Base-by-base conservation (phyloP, 805 yeast genomes). In the Naumovozyma castellii region DNA sequence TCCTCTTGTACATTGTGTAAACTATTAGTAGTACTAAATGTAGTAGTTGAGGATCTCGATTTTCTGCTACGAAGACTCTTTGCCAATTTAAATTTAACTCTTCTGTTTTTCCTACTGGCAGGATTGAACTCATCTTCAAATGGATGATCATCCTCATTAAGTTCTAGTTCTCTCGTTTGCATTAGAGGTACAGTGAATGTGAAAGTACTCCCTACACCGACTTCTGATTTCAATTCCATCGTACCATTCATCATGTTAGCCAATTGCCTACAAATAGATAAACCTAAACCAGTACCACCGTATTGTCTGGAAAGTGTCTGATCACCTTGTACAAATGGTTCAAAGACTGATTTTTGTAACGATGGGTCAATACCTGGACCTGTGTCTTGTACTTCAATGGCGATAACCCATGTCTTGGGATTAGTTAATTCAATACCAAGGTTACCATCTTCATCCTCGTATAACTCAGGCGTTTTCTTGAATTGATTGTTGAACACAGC, bases 301-400 rank as follows among this genome's bases (percentile, higher is more conserved):
- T 83, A 80, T 42, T 88, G 84, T 54, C 95, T 72, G 4, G 95
- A 84, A 19, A 86, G 68, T 0, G 96, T 86, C 59, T 87, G 95
- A 55, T 90, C 97, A 39, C 97, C 98, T 64, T 90, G 98, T 15
- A 88, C 87, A 66, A 90, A 90, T 1, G 97, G 97, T 53, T 92
- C 97, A 60, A 90, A 90, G 1, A 90, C 94, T 44, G 82, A 77
- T 34, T 78, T 78, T 53, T 84, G 96, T 40, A 87, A 61, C 1
- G 80, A 76, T 12, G 80, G 78, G 32, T 85, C 94, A 39, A 90
- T 88, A 43, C 98, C 98, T 0, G 97, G 88, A 3, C 98, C 97
- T 0, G 94, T 85, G 57, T 90, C 98, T 29, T 70, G 71, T 10
- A 90, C 96, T 42, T 77, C 76, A 37, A 88, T 74, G 46, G 51